These are phyloP conservation scores for Daedaleopsis sinensis DNA, from an alignment of 768 basidiomycete genomes.

Conservation along the genomic window DNA sequence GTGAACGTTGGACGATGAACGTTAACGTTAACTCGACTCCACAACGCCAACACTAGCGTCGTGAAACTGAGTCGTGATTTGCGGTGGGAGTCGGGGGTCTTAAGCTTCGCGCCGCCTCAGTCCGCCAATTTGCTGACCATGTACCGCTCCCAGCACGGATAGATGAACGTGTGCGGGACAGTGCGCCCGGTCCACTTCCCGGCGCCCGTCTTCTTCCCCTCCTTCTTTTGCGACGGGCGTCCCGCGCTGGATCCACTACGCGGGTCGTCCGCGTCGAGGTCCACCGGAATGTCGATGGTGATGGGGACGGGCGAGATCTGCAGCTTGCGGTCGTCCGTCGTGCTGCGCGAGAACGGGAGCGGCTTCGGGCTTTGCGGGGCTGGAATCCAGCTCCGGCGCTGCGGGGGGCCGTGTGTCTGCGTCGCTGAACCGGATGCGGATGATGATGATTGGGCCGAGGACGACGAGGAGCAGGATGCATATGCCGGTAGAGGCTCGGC, in stretches of 20 bases:
- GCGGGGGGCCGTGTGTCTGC: conserved; percentile 11
- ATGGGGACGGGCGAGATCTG: conserved; percentile 53
- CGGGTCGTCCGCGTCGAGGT: background rate
- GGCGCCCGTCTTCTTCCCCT: conserved; percentile 34
- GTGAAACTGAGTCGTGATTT: too few species aligned
- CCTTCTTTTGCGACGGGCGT: conserved; percentile 13
- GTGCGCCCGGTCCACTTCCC: conserved; percentile 27
- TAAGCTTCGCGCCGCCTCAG: background rate
- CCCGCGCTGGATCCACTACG: background rate
- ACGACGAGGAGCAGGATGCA: conserved; percentile 27
- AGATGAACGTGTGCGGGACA: conserved; percentile 46
- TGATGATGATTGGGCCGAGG: conserved; percentile 18
- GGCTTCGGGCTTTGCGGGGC: conserved; percentile 47
- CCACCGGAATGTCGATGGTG: conserved; percentile 39
- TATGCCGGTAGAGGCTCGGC: conserved; percentile 23
- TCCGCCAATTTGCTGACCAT: conserved; percentile 33
- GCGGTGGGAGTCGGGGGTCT: too few species aligned
- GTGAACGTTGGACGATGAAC: too few species aligned
- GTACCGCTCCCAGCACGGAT: conserved; percentile 72
- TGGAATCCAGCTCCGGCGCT: conserved; percentile 32
- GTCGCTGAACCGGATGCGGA: conserved; percentile 3
- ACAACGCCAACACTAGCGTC: too few species aligned
- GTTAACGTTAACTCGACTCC: too few species aligned
- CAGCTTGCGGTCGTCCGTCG: conserved; percentile 54
- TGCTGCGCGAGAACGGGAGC: conserved; percentile 55